phyloP scores from a whole-genome alignment of 2,329 filamentous ascomycete species.

The Arthroderma sp. region DNA sequence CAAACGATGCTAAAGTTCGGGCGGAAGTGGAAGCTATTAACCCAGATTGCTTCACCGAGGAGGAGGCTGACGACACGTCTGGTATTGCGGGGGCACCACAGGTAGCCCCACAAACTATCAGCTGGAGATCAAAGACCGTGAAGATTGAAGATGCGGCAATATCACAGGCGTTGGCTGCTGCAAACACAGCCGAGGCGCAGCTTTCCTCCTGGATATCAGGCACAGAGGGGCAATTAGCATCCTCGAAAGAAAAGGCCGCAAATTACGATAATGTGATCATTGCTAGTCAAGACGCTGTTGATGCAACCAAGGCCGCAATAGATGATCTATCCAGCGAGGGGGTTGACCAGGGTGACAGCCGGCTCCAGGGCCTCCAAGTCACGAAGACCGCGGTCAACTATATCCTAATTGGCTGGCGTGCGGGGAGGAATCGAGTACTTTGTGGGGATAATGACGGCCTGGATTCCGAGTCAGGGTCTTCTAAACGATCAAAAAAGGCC shows the following conservation, averaged over 20 bases:
- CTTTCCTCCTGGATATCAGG: constrained; percentile 37
- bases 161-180: constrained; percentile 64
- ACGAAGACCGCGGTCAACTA: constrained; percentile 90
- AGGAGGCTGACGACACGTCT: constrained; percentile 37
- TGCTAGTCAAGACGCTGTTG: constrained; percentile 82
- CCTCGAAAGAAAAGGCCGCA: constrained; percentile 54
- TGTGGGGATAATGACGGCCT: constrained; percentile 74
- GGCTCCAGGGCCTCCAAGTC: constrained; percentile 86
- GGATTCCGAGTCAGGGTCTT: constrained; percentile 36
- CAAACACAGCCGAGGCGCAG: constrained; percentile 43
- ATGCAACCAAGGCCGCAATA: constrained; percentile 84
- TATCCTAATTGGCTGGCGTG: constrained; percentile 84
- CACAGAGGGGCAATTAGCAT: constrained; percentile 25
- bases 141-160: constrained; percentile 88
- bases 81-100: constrained; percentile 30
- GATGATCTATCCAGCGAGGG: constrained; percentile 79
- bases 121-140: constrained; percentile 75
- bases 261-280: constrained; percentile 86
- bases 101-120: constrained; percentile 58
- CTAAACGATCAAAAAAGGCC: constrained; percentile 35
- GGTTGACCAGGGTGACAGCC: constrained; percentile 65
- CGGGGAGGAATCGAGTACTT: constrained; percentile 81
- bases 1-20: constrained; percentile 47
- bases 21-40: constrained; percentile 58
- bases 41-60: constrained; percentile 51